Evolutionary conservation across 2,329 filamentous ascomycete genomes (phyloP).

Genomic region (Lasiodiplodia theobromae): DNA sequence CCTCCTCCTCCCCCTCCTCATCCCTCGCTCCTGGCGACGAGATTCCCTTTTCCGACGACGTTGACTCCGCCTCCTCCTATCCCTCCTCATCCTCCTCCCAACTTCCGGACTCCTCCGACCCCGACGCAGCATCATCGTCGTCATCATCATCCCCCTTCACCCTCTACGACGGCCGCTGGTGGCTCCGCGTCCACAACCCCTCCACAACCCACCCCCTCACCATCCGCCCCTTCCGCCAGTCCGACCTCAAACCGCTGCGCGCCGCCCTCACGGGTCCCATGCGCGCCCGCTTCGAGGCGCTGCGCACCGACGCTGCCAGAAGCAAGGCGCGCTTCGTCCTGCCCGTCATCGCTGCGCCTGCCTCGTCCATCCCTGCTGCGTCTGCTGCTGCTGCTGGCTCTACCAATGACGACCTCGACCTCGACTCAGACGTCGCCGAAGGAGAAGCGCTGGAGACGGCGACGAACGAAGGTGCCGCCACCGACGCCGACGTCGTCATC

Average conservation of each 20-base stretch:
- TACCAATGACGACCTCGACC: too few relatives aligned
- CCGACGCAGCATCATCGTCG: not conserved
- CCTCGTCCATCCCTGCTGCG: not conserved
- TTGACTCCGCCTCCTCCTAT: not conserved
- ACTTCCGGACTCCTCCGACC: not conserved
- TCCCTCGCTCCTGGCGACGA: not conserved
- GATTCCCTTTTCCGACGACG: not conserved
- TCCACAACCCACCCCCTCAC: slow-evolving; percentile 39
- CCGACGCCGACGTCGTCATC: slow-evolving; percentile 32
- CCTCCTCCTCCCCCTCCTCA: not conserved
- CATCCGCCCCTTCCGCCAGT: slow-evolving; percentile 45
- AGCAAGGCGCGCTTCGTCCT: slow-evolving; percentile 29
- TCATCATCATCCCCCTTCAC: slow-evolving; percentile 39
- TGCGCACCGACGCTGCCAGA: slow-evolving; percentile 24
- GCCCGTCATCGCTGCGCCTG: slow-evolving; percentile 29
- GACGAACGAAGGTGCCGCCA: too few relatives aligned
- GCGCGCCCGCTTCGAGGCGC: slow-evolving; percentile 26
- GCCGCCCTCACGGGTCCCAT: slow-evolving; percentile 19
- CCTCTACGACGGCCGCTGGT: slow-evolving; percentile 65
- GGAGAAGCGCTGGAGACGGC: too few relatives aligned
- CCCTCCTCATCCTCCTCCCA: too few relatives aligned
- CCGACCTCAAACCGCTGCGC: slow-evolving; percentile 32
- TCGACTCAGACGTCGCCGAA: too few relatives aligned
- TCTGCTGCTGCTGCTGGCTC: too few relatives aligned
- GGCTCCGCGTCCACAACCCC: slow-evolving; percentile 57